Conservation (phyloP, 1,139 yeast species). For the Taphrina populina region DNA sequence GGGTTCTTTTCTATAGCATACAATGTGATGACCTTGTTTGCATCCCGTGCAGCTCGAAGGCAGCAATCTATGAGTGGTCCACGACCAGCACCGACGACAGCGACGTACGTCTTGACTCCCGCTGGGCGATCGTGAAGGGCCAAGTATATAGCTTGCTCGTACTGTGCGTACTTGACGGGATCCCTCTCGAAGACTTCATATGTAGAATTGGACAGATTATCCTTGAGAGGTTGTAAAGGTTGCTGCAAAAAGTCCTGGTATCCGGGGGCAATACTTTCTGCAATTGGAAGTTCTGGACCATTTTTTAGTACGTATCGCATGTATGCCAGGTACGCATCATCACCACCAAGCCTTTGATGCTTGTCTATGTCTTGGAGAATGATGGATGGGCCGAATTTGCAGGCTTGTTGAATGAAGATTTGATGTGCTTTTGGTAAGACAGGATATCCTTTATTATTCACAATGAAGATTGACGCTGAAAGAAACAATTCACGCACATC, state of each 20-base stretch:
- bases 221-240: slow-evolving; percentile 71
- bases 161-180: slow-evolving; percentile 61
- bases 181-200: slow-evolving; percentile 74
- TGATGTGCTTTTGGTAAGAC: slow-evolving; percentile 61
- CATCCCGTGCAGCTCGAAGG: slow-evolving; percentile 49
- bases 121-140: slow-evolving; percentile 53
- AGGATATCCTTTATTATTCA: slow-evolving; percentile 60
- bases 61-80: slow-evolving; percentile 71
- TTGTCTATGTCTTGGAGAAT: slow-evolving; percentile 44
- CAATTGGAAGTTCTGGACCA: slow-evolving; percentile 43
- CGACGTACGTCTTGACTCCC: slow-evolving; percentile 43
- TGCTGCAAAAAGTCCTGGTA: slow-evolving; percentile 51
- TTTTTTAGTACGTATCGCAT: slow-evolving; percentile 53
- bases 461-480: slow-evolving; percentile 56
- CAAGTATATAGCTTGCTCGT: slow-evolving; percentile 61
- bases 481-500: slow-evolving; percentile 59
- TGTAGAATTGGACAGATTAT: slow-evolving; percentile 57
- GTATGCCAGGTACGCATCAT: slow-evolving; percentile 53
- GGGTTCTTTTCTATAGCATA: slow-evolving; percentile 72
- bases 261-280: slow-evolving; percentile 46
- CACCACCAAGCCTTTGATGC: slow-evolving; percentile 46
- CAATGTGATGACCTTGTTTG: slow-evolving; percentile 46
- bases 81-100: slow-evolving; percentile 82
- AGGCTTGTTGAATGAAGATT: slow-evolving; percentile 43
- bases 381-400: slow-evolving; percentile 43